phyloP scores from a whole-genome alignment of 2,329 filamentous ascomycete genomes.

The Colletotrichum gloeosporioides region DNA sequence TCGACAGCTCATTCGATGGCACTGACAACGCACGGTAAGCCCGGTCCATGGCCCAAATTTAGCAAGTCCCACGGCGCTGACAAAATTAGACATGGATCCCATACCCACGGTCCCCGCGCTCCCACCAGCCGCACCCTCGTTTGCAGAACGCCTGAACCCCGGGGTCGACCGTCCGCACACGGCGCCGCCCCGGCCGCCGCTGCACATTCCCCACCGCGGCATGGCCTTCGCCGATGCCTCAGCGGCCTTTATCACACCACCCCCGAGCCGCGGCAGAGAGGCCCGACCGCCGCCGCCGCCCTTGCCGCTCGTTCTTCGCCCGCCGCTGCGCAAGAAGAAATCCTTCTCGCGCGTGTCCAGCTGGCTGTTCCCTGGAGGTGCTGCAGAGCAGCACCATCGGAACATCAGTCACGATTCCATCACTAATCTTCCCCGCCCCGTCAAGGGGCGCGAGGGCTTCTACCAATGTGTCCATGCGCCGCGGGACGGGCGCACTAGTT shows the following conservation, averaged over 20 bases:
- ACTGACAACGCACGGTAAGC: constrained; percentile 15
- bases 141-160: constrained; percentile 58
- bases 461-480: constrained; percentile 59
- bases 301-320: constrained; percentile 63
- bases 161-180: constrained; percentile 41
- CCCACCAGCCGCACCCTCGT: constrained; percentile 62
- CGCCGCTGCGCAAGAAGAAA: constrained; percentile 69
- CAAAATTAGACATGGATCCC: constrained; percentile 47
- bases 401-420: constrained; percentile 54
- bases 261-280: constrained; percentile 30
- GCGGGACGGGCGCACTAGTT: constrained; percentile 40
- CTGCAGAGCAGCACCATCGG: constrained; percentile 35
- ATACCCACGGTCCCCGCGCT: constrained; percentile 63
- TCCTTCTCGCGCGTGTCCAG: constrained; percentile 67
- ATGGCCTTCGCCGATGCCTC: constrained; percentile 35
- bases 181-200: constrained; percentile 37
- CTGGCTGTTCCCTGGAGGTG: constrained; percentile 57
- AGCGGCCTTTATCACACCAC: constrained; percentile 33
- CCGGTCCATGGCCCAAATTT: background rate
- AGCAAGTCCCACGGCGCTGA: constrained; percentile 13
- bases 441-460: constrained; percentile 59
- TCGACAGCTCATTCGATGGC: constrained; percentile 53
- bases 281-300: constrained; percentile 57
- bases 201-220: constrained; percentile 36
- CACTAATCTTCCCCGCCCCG: constrained; percentile 59